Base-by-base conservation (phyloP, 2,329 filamentous ascomycete genomes). In the Blumeria graminis region DNA sequence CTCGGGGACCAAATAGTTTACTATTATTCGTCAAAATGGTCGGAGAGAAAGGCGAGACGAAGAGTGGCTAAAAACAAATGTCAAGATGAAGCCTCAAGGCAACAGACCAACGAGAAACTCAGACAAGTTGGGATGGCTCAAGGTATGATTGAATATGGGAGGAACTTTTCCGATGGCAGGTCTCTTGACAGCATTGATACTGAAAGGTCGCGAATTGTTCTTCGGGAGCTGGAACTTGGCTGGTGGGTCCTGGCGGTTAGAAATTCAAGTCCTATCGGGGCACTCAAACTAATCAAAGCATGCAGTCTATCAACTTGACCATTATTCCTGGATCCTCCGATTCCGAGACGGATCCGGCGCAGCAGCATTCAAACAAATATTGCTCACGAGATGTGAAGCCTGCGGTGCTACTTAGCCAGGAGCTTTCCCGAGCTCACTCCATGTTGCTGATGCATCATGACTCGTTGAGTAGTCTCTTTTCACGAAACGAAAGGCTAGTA, bases 161-260 rank as follows among this genome's bases (percentile, higher is more conserved):
- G 81, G 66, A 89, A 81, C 63, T 98, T 98, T 69, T 84, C 89
- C 1, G 76, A 79, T 59, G 86, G 82, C 58, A 75, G 81, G 61
- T 68, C 85, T 1, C 78, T 95, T 41, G 86, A 94, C 64, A 80
- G 81, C 9, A 82, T 98, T 58, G 92, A 98, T 65, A 96, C 92
- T 0, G 86, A 94, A 63, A 92, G 86, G 71, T 81, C 83, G 54
- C 78, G 89, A 35, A 82, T 95, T 36, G 75, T 96, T 36, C 71
- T 95, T 48, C 80, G 87, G 63, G 88, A 98, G 71, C 70, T 98
- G 61, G 90, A 98, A 68, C 72, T 77, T 14, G 85, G 85, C 34
- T 98, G 92, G 92, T 98, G 93, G 93, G 81, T 96, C 60, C 72
- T 96, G 58, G 89, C 87, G 59, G 88, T 93, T 73, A 65, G 84